A percentile compares a stretch with the other conserved stretches of the same genome.
phyloP scores from a whole-genome alignment of 305 asterid species.

The Solanum hybrid region DNA sequence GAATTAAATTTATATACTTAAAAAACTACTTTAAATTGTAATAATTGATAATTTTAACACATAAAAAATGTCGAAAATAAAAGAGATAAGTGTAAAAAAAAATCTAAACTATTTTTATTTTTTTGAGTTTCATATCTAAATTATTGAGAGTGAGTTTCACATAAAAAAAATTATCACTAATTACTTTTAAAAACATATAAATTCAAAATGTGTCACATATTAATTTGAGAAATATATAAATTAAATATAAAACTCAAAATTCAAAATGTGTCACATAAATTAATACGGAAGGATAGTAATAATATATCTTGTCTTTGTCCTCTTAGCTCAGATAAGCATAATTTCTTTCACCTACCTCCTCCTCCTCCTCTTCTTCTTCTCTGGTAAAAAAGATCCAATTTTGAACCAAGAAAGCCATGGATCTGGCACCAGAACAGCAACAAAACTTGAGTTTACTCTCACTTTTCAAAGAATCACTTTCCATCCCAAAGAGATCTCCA shows the following conservation, averaged over 20 bases:
- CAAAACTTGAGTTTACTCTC: not conserved
- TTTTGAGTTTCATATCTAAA: no score
- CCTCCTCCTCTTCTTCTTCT: not conserved
- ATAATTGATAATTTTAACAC: not conserved
- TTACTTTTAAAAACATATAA: no score
- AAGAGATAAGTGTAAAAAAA: not conserved
- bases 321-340: not conserved
- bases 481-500: constrained; percentile 6
- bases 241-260: no score
- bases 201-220: not conserved
- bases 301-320: not conserved
- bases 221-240: no score
- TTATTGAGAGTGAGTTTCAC: not conserved
- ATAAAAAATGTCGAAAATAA: not conserved
- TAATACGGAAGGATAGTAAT: no score
- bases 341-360: not conserved
- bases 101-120: no score
- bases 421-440: not conserved
- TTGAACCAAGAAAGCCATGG: not conserved
- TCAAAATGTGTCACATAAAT: no score
- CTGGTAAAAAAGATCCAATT: not conserved
- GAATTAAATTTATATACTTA: no score
- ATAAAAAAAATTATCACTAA: no score
- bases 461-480: not conserved
- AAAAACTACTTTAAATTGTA: no score